Conservation (phyloP, 2,329 filamentous ascomycete species). For the Beauveria pseudobassiana region DNA sequence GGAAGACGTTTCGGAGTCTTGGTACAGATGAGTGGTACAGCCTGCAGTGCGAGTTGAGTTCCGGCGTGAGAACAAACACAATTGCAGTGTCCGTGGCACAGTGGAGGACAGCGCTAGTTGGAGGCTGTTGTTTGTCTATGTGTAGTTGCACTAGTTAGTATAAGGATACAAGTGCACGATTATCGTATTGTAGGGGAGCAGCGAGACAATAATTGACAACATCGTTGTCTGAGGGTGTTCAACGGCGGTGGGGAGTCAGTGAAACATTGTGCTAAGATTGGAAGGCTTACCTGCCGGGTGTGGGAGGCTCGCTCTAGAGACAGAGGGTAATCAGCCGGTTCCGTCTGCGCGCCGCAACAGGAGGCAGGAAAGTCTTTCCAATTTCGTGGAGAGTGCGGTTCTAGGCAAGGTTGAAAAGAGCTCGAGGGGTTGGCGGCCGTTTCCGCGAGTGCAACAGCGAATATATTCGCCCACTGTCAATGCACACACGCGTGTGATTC, state of each 20-base stretch:
- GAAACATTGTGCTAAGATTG: slow-evolving; percentile 1
- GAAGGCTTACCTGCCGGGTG: background rate
- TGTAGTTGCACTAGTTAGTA: background rate
- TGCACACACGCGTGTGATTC: background rate
- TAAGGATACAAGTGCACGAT: background rate
- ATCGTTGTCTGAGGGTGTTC: background rate
- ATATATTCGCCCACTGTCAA: background rate
- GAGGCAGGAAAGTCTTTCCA: background rate
- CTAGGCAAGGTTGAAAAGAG: background rate
- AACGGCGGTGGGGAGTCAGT: background rate
- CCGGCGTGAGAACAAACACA: background rate
- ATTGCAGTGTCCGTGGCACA: background rate
- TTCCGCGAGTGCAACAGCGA: background rate
- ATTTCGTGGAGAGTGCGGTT: background rate
- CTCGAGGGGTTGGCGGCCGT: background rate
- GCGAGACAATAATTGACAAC: background rate
- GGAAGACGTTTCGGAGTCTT: background rate
- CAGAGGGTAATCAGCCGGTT: background rate
- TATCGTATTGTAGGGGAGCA: background rate
- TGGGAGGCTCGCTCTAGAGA: background rate
- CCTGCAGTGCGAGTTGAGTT: background rate
- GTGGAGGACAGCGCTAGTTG: background rate
- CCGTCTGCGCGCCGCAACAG: background rate
- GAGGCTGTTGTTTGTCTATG: background rate
- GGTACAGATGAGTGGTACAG: background rate